Evolutionary conservation across 2,329 filamentous ascomycete species (phyloP), one percentile per base, ranked within the genome.

Genomic region (Fusarium nurragi): DNA sequence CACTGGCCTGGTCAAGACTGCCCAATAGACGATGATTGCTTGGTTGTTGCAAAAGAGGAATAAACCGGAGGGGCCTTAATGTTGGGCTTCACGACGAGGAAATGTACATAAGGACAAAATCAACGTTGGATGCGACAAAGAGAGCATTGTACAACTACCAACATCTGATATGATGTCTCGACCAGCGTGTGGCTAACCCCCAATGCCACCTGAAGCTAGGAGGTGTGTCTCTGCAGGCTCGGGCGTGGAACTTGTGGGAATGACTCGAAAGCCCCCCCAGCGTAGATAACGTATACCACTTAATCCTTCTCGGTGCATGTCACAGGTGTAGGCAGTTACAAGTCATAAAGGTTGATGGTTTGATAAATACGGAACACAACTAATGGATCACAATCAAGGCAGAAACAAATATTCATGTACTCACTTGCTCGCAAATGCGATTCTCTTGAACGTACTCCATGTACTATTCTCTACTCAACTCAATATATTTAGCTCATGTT

Each of bases 1-100:
- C 30, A 78, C 84, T 37, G 78, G 79, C 32, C 76, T 88, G 57
- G 85, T 88, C 44, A 84, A 84, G 79, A 59, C 59, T 34, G 23
- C 59, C 43, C 65, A 69, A 68, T 69, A 65, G 59, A 34, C 21
- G 18, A 53, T 8, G 6, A 7, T 30, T 39, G 40, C 19, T 48
- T 60, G 23, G 19, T 48, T 23, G 50, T 45, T 36, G 26, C n/a
- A 26, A 55, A 41, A 40, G 45, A 37, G 53, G 44, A 44, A 55
- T 46, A 37, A 41, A 40, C 11, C 34, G 37, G 32, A 16, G 23
- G 36, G 49, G 37, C 30, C 56, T 36, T 22, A 39, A 39, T 26
- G 41, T 26, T 18, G 36, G 39, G 28, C 49, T 39, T 46, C 37
- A 60, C 41, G 41, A 70, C 67, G n/a, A 45, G 51, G 58, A 60